These are phyloP conservation scores for Suillus luteus DNA, from an alignment of 768 basidiomycete genomes.

Conservation along the genomic window DNA sequence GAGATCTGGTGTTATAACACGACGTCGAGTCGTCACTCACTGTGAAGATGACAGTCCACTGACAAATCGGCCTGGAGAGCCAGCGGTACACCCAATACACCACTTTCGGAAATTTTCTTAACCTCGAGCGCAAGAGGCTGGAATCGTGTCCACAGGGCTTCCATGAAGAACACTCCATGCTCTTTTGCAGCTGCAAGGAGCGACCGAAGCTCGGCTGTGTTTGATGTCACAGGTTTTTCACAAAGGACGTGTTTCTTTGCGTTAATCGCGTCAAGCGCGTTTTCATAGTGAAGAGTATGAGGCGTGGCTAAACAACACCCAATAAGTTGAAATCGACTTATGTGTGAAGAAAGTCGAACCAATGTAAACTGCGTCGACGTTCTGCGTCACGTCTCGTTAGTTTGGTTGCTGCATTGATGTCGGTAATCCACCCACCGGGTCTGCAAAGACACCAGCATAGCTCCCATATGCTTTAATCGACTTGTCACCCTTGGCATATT, in stretches of 20 bases:
- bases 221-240: slow-evolving; percentile 87
- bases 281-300: slow-evolving; percentile 80
- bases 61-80: slow-evolving; percentile 78
- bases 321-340: neutral
- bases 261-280: slow-evolving; percentile 72
- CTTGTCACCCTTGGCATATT: slow-evolving; percentile 49
- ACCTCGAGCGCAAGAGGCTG: slow-evolving; percentile 68
- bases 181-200: slow-evolving; percentile 76
- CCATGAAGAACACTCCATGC: slow-evolving; percentile 86
- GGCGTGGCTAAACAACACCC: slow-evolving; percentile 63
- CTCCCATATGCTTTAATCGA: slow-evolving; percentile 68
- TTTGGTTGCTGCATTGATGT: slow-evolving; percentile 10
- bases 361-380: slow-evolving; percentile 79
- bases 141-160: slow-evolving; percentile 88
- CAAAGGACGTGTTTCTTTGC: slow-evolving; percentile 86
- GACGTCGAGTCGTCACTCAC: slow-evolving; percentile 37
- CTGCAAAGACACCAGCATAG: slow-evolving; percentile 73
- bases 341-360: slow-evolving; percentile 37
- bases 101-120: slow-evolving; percentile 62
- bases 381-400: slow-evolving; percentile 34
- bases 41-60: slow-evolving; percentile 62
- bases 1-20: neutral
- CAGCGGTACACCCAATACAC: slow-evolving; percentile 65
- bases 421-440: slow-evolving; percentile 50
- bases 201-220: slow-evolving; percentile 72